Conservation (phyloP, 148 eudicot genomes). For the Chenopodium formosanum region DNA sequence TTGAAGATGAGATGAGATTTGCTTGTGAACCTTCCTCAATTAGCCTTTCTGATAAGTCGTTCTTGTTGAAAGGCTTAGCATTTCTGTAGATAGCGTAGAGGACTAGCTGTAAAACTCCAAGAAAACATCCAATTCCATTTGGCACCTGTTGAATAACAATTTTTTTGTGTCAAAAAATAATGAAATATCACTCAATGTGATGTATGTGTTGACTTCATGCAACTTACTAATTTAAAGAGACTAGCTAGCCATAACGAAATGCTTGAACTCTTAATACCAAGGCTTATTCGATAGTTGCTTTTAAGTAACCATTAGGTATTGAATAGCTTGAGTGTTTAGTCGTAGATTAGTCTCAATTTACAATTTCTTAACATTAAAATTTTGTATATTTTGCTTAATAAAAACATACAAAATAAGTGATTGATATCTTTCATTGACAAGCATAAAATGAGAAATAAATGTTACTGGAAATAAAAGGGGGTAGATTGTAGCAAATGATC, state of each 20-base stretch:
- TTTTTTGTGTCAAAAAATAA: not conserved
- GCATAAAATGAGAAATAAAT: no score
- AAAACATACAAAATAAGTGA: no score
- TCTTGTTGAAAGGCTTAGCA: slow-evolving; percentile 25
- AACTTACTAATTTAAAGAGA: no score
- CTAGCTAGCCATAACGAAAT: not conserved
- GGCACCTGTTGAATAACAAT: slow-evolving; percentile 31
- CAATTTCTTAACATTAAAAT: no score
- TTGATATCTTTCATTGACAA: no score
- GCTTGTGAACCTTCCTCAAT: slow-evolving; percentile 22
- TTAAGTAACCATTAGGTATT: no score
- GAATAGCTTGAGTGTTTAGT: no score
- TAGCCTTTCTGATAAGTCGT: slow-evolving; percentile 18
- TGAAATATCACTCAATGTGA: not conserved
- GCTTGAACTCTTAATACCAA: not conserved
- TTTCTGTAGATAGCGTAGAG: slow-evolving; percentile 37
- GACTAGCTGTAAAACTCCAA: slow-evolving; percentile 37
- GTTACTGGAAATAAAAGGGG: no score
- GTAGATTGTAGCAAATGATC: no score
- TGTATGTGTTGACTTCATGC: not conserved
- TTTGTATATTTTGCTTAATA: no score
- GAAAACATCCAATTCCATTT: slow-evolving; percentile 42
- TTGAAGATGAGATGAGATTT: not conserved
- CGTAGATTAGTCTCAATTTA: no score
- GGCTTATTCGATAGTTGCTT: no score